These are phyloP conservation scores for Blastobotrys peoriensis DNA, from an alignment of 805 yeast species.

Conservation along the genomic window DNA sequence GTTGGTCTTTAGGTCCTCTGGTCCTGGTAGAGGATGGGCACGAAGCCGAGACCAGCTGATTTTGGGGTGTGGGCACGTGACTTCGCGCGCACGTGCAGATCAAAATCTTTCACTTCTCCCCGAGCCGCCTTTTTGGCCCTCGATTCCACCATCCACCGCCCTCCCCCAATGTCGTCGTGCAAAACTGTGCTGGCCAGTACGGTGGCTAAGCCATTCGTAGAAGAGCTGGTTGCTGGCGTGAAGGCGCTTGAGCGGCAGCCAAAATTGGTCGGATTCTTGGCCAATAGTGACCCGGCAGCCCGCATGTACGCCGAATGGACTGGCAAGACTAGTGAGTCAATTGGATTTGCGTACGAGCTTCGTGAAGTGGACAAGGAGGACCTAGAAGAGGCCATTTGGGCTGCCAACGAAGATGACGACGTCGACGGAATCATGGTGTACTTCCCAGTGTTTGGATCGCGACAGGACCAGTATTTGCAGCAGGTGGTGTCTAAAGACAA, in stretches of 20 bases:
- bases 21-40: too few relatives aligned
- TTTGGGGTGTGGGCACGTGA: too few relatives aligned
- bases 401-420: slow-evolving; percentile 67
- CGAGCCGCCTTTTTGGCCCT: too few relatives aligned
- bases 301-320: slow-evolving; percentile 95
- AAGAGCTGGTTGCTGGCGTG: slow-evolving; percentile 63
- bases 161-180: not conserved
- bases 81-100: too few relatives aligned
- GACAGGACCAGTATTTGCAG: slow-evolving; percentile 92
- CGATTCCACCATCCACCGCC: too few relatives aligned
- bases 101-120: too few relatives aligned
- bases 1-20: too few relatives aligned
- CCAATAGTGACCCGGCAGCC: slow-evolving; percentile 93
- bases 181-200: slow-evolving; percentile 76
- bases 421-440: slow-evolving; percentile 95
- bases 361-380: slow-evolving; percentile 70
- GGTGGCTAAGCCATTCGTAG: slow-evolving; percentile 74
- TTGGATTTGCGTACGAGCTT: slow-evolving; percentile 82
- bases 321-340: slow-evolving; percentile 74
- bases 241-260: slow-evolving; percentile 52
- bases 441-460: slow-evolving; percentile 93
- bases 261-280: slow-evolving; percentile 81
- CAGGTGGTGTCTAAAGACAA: slow-evolving; percentile 87
- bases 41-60: too few relatives aligned
- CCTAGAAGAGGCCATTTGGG: slow-evolving; percentile 74